Evolutionary conservation across 352 stramenopile species (phyloP), one percentile per base, ranked within the genome.

Genomic region (Hyaloperonospora brassicae): DNA sequence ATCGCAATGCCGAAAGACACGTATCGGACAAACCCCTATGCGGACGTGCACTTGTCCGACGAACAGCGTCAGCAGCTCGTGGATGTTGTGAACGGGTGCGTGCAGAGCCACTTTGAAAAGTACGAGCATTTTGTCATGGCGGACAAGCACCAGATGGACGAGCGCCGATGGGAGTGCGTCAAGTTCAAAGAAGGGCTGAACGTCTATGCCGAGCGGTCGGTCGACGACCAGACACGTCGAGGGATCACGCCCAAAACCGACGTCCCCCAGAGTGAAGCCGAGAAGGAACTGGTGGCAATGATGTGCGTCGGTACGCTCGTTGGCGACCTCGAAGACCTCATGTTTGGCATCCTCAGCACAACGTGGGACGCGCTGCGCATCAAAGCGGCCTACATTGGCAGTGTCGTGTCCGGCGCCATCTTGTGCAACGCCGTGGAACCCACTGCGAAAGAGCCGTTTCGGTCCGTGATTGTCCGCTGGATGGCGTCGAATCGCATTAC

Each of bases 181-280:
- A 69, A 70, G 31, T 70, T 68, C 13, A 72, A 68, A 31, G 68
- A 73, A 21, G 55, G 70, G 13, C 43, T 84, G 8, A 63, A 75
- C 47, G 55, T 84, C 4, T 84, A 70, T 47, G 66, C 55, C 8
- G 64, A 81, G 38, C 65, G 61, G 7, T 45, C 56, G 24, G 25
- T 38, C 14, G 41, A 63, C 38, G 36, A 58, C 25, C 50, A 54
- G 35, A 38, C 49, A 22, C 44, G 44, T 11, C 48, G 44, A 49
- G 56, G 56, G 1, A 6, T 57, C 0, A 1, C 43, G 25, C 17
- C 48, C 1, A 54, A 30, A 24, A 42, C 30, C 2, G 14, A n/a
- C 36, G 43, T 41, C 3, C 39, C 49, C 25, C 6, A 49, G 23
- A 57, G 42, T 14, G 48, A 57, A 0, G 41, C 46, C 1, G 56